Evolutionary conservation across 2,329 filamentous ascomycete genomes (phyloP).

Genomic region (Aspergillus sp.): DNA sequence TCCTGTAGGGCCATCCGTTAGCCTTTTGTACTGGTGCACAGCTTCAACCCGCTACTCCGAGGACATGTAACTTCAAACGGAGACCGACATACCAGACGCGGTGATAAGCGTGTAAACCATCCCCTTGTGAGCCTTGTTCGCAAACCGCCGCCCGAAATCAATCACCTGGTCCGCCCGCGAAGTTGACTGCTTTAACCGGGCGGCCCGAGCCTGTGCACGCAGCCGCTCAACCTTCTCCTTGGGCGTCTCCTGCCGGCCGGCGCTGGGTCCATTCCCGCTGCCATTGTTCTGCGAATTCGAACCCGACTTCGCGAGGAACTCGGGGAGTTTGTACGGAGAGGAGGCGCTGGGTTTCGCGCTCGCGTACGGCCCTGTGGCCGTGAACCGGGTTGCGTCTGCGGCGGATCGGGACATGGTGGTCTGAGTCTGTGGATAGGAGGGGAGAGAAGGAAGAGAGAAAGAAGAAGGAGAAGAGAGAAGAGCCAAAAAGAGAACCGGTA

Average conservation of each 20-base stretch:
- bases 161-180: conserved; percentile 60
- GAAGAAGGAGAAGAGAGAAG: background rate
- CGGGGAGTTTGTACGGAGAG: conserved; percentile 39
- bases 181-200: conserved; percentile 63
- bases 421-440: conserved; percentile 4
- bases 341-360: conserved; percentile 43
- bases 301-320: conserved; percentile 27
- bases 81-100: conserved; percentile 59
- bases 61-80: background rate
- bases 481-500: background rate
- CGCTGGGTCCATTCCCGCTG: conserved; percentile 27
- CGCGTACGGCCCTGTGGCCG: conserved; percentile 55
- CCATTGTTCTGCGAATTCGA: conserved; percentile 22
- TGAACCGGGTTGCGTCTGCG: conserved; percentile 56
- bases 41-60: background rate
- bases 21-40: background rate
- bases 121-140: conserved; percentile 64
- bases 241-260: conserved; percentile 60
- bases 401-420: conserved; percentile 52
- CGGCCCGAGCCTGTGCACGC: conserved; percentile 69
- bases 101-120: conserved; percentile 65
- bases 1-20: conserved; percentile 46
- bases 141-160: conserved; percentile 58
- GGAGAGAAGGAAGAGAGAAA: background rate
- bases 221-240: conserved; percentile 71